A percentile compares a stretch with the other conserved stretches of the same genome.
Evolutionary conservation across 108 stramenopile species (phyloP).

Genomic region (Seminavis robusta): DNA sequence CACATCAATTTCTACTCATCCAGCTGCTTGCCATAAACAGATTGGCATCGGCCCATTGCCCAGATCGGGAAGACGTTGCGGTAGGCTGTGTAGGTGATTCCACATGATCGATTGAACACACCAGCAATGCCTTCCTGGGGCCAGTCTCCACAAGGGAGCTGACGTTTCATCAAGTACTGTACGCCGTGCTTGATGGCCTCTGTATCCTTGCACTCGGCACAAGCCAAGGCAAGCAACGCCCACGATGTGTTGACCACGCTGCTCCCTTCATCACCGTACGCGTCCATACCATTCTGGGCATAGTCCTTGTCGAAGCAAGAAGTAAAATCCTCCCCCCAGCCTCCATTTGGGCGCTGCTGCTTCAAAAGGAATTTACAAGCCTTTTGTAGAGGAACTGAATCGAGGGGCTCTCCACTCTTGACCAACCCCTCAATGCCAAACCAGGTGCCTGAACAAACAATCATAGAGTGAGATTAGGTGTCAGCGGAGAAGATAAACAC

Average conservation of each 20-base stretch:
- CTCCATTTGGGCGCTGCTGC: slow-evolving; percentile 91
- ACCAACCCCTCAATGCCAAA: slow-evolving; percentile 94
- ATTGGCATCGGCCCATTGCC: slow-evolving; percentile 92
- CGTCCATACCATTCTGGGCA: slow-evolving; percentile 80
- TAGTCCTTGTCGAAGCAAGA: slow-evolving; percentile 96
- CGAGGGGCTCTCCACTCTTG: slow-evolving; percentile 65
- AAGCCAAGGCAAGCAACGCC: slow-evolving; percentile 92
- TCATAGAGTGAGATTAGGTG: no score
- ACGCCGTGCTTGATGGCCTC: slow-evolving; percentile 80
- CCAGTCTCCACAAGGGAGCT: slow-evolving; percentile 95
- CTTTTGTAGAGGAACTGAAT: slow-evolving; percentile 52
- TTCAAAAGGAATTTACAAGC: slow-evolving; percentile 65
- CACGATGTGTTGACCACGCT: slow-evolving; percentile 98
- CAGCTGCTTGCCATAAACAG: slow-evolving; percentile 52
- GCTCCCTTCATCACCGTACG: slow-evolving; percentile 86
- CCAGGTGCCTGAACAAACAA: slow-evolving; percentile 86
- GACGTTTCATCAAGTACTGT: slow-evolving; percentile 76
- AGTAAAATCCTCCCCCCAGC: slow-evolving; percentile 99
- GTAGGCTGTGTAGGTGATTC: slow-evolving; percentile 99
- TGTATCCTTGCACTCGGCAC: slow-evolving; percentile 72
- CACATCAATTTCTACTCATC: no score
- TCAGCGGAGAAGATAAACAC: no score
- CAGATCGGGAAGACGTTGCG: slow-evolving; percentile 99
- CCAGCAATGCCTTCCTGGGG: slow-evolving; percentile 98
- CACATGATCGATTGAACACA: slow-evolving; percentile 97